Base-by-base conservation (phyloP, 1,139 yeast species). In the Scheffersomyces parashehatae region DNA sequence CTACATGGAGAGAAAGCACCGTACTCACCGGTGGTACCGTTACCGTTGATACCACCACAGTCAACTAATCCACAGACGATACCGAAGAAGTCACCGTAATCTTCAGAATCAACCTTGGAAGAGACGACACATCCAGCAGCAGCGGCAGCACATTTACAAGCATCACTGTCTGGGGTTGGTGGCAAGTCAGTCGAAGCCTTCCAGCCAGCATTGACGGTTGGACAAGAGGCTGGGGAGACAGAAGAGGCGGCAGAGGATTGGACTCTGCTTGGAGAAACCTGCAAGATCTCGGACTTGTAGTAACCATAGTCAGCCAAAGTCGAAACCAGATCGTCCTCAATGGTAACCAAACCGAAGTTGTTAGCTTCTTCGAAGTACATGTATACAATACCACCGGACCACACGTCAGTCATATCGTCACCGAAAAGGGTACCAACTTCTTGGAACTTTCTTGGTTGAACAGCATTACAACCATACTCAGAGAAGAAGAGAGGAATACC, bases 321-420 rank as follows among this genome's bases (percentile, higher is more conserved):
- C 32, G 65, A 64, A 36, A 70, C 75, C 51, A 66, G 70, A 45
- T 69, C 68, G 39, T 62, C 68, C 28, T 60, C 62, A 47, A 83
- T 70, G 39, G 82, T 59, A 44, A 88, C 96, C 47, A 88, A 82
- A 51, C 96, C 96, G 61, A 85, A 88, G 54, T 85, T 68, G 67
- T 88, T 88, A 45, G 73, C 82, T 68, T 88, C 96, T 70, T 88
- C 83, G 54, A 52, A 71, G 70, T 85, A 88, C 95, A 88, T 86
- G 73, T 88, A 88, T 29, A 85, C 96, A 59, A 88, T 81, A 58
- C 96, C 96, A 52, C 96, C 96, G 36, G 96, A 88, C 95, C 96
- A 88, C 40, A 86, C 89, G 46, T 75, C 81, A 56, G 78, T 71
- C 77, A 73, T 73, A 28, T 70, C 54, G 28, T 49, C 52, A 35